Conservation (phyloP, 106 monocot species). For the Hemerocallis citrina region DNA sequence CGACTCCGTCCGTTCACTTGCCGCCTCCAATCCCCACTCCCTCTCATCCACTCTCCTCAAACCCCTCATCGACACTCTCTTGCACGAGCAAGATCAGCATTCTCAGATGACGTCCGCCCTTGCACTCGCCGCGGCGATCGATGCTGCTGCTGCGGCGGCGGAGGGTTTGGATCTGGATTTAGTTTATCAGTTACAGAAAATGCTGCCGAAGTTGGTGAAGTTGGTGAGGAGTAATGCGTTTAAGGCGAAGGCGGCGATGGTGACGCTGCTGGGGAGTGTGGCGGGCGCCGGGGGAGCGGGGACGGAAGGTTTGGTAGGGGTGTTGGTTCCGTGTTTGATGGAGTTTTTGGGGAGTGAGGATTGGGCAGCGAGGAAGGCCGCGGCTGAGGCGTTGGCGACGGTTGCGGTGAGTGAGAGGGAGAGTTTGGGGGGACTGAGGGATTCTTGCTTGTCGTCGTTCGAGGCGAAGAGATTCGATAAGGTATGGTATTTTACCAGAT, state of each 20-base stretch:
- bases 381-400: conserved; percentile 55
- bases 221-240: conserved; percentile 55
- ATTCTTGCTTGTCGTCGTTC: conserved; percentile 50
- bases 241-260: conserved; percentile 71
- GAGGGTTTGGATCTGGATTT: conserved; percentile 13
- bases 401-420: conserved; percentile 44
- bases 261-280: conserved; percentile 53
- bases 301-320: conserved; percentile 14
- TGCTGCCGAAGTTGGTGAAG: conserved; percentile 67
- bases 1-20: conserved; percentile 62
- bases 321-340: conserved; percentile 46
- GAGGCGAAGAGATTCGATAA: conserved; percentile 82
- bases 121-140: conserved; percentile 60
- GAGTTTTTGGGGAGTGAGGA: conserved; percentile 66
- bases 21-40: conserved; percentile 18
- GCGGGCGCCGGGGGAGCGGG: conserved; percentile 42
- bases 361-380: conserved; percentile 83
- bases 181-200: conserved; percentile 33
- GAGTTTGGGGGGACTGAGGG: conserved; percentile 43
- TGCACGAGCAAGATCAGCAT: conserved; percentile 75
- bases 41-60: conserved; percentile 23
- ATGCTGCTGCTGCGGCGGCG: conserved; percentile 34
- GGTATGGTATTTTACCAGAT: conserved; percentile 10
- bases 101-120: conserved; percentile 64
- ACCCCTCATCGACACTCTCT: conserved; percentile 54